Evolutionary conservation across 176 grass and related monocot genomes (phyloP).

Genomic region (Poa annua): DNA sequence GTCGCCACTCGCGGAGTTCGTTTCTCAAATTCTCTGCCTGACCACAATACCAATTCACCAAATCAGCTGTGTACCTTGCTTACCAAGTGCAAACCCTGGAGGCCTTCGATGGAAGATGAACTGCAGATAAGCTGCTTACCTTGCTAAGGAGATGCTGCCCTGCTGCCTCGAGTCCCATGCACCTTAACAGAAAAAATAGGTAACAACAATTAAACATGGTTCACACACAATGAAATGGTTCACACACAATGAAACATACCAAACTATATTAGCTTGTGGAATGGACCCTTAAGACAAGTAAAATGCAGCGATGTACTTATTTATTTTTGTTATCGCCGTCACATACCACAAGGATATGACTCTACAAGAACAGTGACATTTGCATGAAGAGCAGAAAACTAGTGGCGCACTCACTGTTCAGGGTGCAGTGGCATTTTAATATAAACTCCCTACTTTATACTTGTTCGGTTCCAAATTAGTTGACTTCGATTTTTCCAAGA

Average conservation of each 20-base stretch:
- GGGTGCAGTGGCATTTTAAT: too few species aligned
- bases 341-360: background rate
- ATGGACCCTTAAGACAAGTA: background rate
- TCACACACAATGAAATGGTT: background rate
- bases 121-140: conserved; percentile 24
- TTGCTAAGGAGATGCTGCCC: conserved; percentile 20
- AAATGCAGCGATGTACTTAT: background rate
- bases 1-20: conserved; percentile 1
- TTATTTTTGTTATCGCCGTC: background rate
- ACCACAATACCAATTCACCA: background rate
- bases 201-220: conserved; percentile 19
- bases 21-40: conserved; percentile 12
- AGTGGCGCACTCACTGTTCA: too few species aligned
- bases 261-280: background rate
- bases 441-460: too few species aligned
- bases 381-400: too few species aligned
- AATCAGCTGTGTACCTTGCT: background rate
- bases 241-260: background rate
- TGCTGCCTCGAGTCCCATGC: conserved; percentile 27
- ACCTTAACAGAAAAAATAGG: conserved; percentile 10
- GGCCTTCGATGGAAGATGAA: too few species aligned
- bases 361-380: background rate
- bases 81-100: background rate
- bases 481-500: too few species aligned
- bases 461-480: too few species aligned